A percentile compares a stretch with the other conserved stretches of the same genome.
phyloP scores from a whole-genome alignment of 2,329 filamentous ascomycete genomes.

The Orbilia ellipsospora region DNA sequence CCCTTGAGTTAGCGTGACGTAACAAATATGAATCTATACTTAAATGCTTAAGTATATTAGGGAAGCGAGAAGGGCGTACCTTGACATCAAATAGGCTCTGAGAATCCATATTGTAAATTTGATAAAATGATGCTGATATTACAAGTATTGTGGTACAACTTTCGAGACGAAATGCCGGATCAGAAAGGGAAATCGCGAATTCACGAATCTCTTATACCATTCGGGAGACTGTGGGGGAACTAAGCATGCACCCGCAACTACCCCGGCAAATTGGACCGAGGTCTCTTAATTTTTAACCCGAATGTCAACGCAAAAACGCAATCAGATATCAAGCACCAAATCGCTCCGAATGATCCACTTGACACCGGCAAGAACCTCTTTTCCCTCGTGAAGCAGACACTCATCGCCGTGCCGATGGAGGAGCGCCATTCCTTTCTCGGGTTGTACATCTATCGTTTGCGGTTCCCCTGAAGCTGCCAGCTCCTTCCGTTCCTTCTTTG shows the following conservation, averaged over 20 bases:
- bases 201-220: slow-evolving; percentile 20
- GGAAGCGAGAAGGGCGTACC: slow-evolving; percentile 62
- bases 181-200: slow-evolving; percentile 23
- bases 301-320: slow-evolving; percentile 14
- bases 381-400: slow-evolving; percentile 88
- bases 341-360: slow-evolving; percentile 93
- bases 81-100: slow-evolving; percentile 71
- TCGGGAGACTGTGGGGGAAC: not conserved
- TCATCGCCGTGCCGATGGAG: slow-evolving; percentile 89
- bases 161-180: too few species aligned
- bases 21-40: not conserved
- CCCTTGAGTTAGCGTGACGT: slow-evolving; percentile 13
- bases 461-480: slow-evolving; percentile 60
- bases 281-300: slow-evolving; percentile 44
- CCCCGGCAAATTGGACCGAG: slow-evolving; percentile 42
- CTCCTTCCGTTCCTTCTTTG: slow-evolving; percentile 63
- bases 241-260: slow-evolving; percentile 4
- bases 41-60: not conserved
- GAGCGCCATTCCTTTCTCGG: slow-evolving; percentile 85
- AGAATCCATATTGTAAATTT: slow-evolving; percentile 66
- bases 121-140: not conserved
- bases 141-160: too few species aligned
- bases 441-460: slow-evolving; percentile 76
- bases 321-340: slow-evolving; percentile 66
- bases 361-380: slow-evolving; percentile 75